Conservation (phyloP, 345 rosid species). For the Punica granatum region DNA sequence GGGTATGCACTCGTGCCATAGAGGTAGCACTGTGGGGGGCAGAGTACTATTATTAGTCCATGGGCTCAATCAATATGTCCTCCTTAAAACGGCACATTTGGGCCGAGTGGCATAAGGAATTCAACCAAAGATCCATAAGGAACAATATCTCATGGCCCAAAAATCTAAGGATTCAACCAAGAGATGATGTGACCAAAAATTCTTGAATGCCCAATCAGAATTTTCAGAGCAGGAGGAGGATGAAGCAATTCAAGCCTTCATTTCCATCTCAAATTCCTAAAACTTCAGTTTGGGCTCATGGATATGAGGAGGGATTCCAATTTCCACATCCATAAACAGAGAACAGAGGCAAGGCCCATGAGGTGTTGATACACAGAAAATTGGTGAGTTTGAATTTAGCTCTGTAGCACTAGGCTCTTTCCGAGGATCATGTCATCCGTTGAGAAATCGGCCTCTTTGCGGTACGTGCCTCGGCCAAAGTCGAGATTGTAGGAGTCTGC, state of each 20-base stretch:
- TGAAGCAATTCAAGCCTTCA: conserved; percentile 23
- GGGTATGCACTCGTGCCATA: too few species aligned
- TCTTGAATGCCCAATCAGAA: too few species aligned
- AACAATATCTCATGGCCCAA: too few species aligned
- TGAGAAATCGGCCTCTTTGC: conserved; percentile 88
- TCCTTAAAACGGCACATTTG: too few species aligned
- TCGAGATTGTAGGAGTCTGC: conserved; percentile 88
- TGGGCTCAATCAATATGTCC: too few species aligned
- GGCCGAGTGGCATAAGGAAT: too few species aligned
- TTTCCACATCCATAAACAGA: neutral
- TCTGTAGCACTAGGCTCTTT: conserved; percentile 65
- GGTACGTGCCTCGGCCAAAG: conserved; percentile 78
- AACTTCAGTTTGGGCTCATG: neutral
- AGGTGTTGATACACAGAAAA: neutral
- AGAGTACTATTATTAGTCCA: too few species aligned
- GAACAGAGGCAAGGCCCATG: neutral
- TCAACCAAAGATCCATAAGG: too few species aligned
- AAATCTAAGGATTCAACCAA: too few species aligned
- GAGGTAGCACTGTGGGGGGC: too few species aligned
- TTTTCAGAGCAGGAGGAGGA: too few species aligned
- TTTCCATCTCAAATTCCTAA: conserved; percentile 19
- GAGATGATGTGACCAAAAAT: too few species aligned
- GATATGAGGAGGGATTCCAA: neutral
- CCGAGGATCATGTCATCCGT: conserved; percentile 85
- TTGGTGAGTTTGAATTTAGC: conserved; percentile 18